These are phyloP conservation scores for Fusarium tanahbumbuense DNA, from an alignment of 2,329 filamentous ascomycete genomes.

Conservation along the genomic window DNA sequence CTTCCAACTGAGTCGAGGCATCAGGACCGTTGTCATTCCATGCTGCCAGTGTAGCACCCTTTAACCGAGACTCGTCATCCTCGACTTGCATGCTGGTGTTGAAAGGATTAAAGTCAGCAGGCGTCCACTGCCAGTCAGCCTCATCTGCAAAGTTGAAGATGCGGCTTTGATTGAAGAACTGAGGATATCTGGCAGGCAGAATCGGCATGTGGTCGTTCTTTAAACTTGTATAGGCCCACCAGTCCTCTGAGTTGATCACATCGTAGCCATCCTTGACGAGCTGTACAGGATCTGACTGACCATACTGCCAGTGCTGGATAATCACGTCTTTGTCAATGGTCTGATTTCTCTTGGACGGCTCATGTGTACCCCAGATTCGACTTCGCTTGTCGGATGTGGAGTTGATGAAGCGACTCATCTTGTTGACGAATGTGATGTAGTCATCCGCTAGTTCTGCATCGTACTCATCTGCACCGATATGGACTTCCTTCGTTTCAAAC, in stretches of 20 bases:
- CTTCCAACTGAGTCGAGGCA: slow-evolving; percentile 16
- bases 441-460: slow-evolving; percentile 23
- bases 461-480: slow-evolving; percentile 24
- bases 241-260: slow-evolving; percentile 26
- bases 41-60: slow-evolving; percentile 5
- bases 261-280: slow-evolving; percentile 17
- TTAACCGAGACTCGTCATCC: background rate
- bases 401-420: slow-evolving; percentile 24
- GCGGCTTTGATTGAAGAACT: slow-evolving; percentile 25
- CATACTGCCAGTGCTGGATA: slow-evolving; percentile 30
- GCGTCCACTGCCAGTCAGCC: slow-evolving; percentile 18
- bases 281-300: slow-evolving; percentile 14
- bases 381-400: slow-evolving; percentile 8
- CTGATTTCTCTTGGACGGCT: slow-evolving; percentile 21
- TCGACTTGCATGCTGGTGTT: slow-evolving; percentile 14
- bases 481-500: slow-evolving; percentile 19
- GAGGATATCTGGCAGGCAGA: slow-evolving; percentile 14
- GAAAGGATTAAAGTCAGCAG: slow-evolving; percentile 13
- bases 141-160: slow-evolving; percentile 5
- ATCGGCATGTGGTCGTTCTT: slow-evolving; percentile 33
- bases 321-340: slow-evolving; percentile 6
- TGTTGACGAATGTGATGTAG: slow-evolving; percentile 26
- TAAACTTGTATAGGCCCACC: slow-evolving; percentile 28
- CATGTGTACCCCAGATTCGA: slow-evolving; percentile 20
- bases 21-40: slow-evolving; percentile 27